Evolutionary conservation across 78 protist genomes (phyloP).

Genomic region (Isochrysis galbana): DNA sequence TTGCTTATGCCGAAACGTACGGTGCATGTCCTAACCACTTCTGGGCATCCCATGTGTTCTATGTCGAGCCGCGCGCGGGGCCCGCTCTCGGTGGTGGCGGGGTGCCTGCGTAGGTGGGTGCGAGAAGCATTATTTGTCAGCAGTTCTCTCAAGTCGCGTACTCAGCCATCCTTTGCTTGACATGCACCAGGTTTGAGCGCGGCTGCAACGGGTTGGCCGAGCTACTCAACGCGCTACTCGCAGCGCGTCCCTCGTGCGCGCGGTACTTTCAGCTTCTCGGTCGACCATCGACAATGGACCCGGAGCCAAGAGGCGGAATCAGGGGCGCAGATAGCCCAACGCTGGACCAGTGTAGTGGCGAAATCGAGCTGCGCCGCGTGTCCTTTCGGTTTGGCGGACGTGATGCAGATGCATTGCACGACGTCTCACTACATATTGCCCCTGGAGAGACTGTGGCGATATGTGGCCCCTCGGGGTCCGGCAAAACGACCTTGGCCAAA

Average conservation of each 20-base stretch:
- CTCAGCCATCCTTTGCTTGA: too few relatives aligned
- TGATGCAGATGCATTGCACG: constrained; percentile 53
- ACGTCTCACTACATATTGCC: constrained; percentile 54
- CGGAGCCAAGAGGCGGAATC: too few relatives aligned
- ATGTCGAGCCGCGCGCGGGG: too few relatives aligned
- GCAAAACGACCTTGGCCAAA: constrained; percentile 1
- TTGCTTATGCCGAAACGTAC: too few relatives aligned
- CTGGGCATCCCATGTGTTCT: too few relatives aligned
- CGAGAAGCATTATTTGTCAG: too few relatives aligned
- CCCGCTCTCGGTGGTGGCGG: too few relatives aligned
- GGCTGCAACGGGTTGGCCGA: constrained; percentile 36
- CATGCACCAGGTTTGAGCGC: constrained; percentile 1
- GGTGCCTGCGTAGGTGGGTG: too few relatives aligned
- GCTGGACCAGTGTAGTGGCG: neutral
- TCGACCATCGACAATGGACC: too few relatives aligned
- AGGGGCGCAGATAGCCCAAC: neutral
- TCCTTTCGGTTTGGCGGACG: constrained; percentile 55
- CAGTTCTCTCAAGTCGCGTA: too few relatives aligned
- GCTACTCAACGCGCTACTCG: constrained; percentile 50
- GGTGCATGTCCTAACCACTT: too few relatives aligned
- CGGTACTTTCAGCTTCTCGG: constrained; percentile 80
- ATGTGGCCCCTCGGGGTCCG: constrained; percentile 86
- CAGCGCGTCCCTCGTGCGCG: constrained; percentile 19
- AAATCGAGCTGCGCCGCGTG: constrained; percentile 48
- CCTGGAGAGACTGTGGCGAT: constrained; percentile 76